phyloP scores from a whole-genome alignment of 2,329 filamentous ascomycete genomes.

The Aureobasidium sp. region DNA sequence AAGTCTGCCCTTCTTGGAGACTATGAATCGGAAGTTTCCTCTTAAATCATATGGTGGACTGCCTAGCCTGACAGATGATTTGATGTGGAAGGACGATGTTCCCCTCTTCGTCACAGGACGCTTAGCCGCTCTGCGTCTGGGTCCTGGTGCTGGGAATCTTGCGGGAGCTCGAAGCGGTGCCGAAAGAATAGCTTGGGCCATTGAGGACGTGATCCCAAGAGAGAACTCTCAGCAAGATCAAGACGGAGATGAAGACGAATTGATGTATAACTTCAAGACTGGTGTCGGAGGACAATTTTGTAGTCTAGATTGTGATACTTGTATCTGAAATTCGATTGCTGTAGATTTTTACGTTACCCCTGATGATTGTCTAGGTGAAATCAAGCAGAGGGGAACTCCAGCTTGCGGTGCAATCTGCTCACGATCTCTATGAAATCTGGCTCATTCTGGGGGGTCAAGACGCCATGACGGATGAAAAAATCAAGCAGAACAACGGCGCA shows the following conservation, averaged over 20 bases:
- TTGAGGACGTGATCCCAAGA: constrained; percentile 50
- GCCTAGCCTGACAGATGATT: constrained; percentile 66
- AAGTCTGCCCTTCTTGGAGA: constrained; percentile 54
- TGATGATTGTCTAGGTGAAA: too few relatives aligned
- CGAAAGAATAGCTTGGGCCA: constrained; percentile 64
- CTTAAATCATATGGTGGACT: constrained; percentile 58
- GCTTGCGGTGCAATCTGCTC: constrained; percentile 64
- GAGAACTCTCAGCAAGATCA: constrained; percentile 21
- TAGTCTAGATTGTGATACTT: constrained; percentile 3
- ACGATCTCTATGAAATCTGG: constrained; percentile 69
- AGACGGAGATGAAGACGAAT: constrained; percentile 20
- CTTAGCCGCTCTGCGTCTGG: constrained; percentile 60
- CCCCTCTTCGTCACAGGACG: constrained; percentile 66
- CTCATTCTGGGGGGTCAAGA: constrained; percentile 74
- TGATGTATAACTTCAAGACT: constrained; percentile 28
- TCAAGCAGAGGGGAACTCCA: constrained; percentile 60
- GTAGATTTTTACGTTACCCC: too few relatives aligned
- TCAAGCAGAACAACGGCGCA: constrained; percentile 78
- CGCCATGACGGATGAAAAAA: constrained; percentile 80
- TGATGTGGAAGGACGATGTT: constrained; percentile 68
- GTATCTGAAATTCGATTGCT: too few relatives aligned
- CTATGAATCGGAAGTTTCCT: constrained; percentile 53
- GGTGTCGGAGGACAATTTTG: constrained; percentile 39
- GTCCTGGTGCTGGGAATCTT: constrained; percentile 66
- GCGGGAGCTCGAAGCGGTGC: constrained; percentile 67